Evolutionary conservation across 2,329 filamentous ascomycete species (phyloP).

Genomic region (Hypoxylon sp.): DNA sequence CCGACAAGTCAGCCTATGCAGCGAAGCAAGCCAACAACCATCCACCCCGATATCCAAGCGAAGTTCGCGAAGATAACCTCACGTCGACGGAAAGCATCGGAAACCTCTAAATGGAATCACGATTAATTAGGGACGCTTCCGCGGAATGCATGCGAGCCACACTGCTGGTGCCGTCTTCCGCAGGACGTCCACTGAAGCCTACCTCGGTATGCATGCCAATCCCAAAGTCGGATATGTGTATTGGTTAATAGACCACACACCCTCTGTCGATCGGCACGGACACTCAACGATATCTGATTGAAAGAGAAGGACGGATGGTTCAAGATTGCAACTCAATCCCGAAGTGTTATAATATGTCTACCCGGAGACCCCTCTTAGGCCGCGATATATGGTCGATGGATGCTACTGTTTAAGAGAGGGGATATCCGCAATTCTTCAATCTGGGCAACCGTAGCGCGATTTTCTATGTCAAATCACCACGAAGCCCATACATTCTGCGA

Average conservation of each 20-base stretch:
- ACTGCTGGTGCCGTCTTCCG: constrained; percentile 28
- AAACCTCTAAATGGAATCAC: constrained; percentile 14
- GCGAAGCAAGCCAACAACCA: constrained; percentile 13
- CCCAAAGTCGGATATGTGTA: constrained; percentile 23
- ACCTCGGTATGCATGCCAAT: constrained; percentile 26
- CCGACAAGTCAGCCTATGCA: constrained; percentile 24
- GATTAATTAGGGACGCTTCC: constrained; percentile 32
- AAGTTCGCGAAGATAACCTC: constrained; percentile 14
- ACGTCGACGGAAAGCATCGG: constrained; percentile 27
- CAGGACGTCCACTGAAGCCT: constrained; percentile 23
- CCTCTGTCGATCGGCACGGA: constrained; percentile 17
- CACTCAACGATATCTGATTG: constrained; percentile 6
- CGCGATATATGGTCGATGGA: constrained; percentile 1
- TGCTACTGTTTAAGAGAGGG: not conserved
- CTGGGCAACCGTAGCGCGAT: no score
- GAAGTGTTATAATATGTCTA: no score
- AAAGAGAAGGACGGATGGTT: no score
- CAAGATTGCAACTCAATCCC: no score
- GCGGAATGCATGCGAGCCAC: constrained; percentile 24
- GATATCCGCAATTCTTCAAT: not conserved
- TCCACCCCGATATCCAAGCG: constrained; percentile 17
- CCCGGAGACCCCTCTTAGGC: constrained; percentile 2
- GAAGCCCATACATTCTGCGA: no score
- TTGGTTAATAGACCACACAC: constrained; percentile 13
- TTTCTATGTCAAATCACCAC: no score